phyloP scores from a whole-genome alignment of 2,329 filamentous ascomycete species.

The Stemphylium lycopersici region DNA sequence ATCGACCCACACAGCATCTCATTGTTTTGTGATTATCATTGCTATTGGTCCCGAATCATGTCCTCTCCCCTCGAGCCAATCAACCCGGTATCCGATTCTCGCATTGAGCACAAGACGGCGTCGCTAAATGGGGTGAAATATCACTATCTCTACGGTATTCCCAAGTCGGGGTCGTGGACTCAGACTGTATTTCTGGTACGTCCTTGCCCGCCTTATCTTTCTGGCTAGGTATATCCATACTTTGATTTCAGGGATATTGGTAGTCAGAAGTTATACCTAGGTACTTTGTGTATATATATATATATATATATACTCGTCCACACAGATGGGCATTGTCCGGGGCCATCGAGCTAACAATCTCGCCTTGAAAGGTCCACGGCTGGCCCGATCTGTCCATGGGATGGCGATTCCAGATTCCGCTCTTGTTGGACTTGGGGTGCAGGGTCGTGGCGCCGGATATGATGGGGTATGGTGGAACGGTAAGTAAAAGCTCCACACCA shows the following conservation, averaged over 20 bases:
- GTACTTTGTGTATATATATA: too few relatives aligned
- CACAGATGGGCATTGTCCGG: too few relatives aligned
- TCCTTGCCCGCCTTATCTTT: background rate
- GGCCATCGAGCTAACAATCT: too few relatives aligned
- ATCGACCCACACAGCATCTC: too few relatives aligned
- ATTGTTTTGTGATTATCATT: too few relatives aligned
- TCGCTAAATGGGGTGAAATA: slow-evolving; percentile 73
- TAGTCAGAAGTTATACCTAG: too few relatives aligned
- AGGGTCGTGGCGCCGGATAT: slow-evolving; percentile 85
- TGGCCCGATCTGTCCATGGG: slow-evolving; percentile 83
- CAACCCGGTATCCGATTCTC: slow-evolving; percentile 65
- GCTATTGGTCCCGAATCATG: too few relatives aligned
- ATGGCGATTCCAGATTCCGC: slow-evolving; percentile 89
- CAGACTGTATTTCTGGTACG: slow-evolving; percentile 62
- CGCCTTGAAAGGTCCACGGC: slow-evolving; percentile 66
- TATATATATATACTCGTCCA: too few relatives aligned
- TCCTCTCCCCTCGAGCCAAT: slow-evolving; percentile 67
- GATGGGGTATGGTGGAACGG: slow-evolving; percentile 83
- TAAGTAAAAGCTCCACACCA: slow-evolving; percentile 31
- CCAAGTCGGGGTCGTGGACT: slow-evolving; percentile 51
- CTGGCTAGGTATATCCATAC: too few relatives aligned
- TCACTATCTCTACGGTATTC: slow-evolving; percentile 62
- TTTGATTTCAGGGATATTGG: too few relatives aligned
- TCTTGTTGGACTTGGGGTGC: slow-evolving; percentile 72
- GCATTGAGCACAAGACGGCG: slow-evolving; percentile 68